A percentile compares a stretch with the other conserved stretches of the same genome.
phyloP scores from a whole-genome alignment of 768 basidiomycete genomes.

The Mycena galericulata region DNA sequence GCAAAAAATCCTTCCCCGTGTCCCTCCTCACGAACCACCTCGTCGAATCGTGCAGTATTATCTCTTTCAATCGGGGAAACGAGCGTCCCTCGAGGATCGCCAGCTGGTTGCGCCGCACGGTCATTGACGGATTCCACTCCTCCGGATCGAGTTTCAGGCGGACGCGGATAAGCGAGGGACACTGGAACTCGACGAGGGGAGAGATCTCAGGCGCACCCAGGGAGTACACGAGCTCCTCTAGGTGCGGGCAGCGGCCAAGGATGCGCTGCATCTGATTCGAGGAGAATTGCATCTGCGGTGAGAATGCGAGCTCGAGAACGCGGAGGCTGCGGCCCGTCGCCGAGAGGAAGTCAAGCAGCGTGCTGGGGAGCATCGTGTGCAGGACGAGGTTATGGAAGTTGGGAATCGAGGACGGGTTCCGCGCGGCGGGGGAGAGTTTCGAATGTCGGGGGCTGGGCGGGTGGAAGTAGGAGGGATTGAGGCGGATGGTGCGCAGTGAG shows the following conservation, averaged over 20 bases:
- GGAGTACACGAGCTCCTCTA: constrained; percentile 17
- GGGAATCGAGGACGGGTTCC: not conserved
- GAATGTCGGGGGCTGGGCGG: not conserved
- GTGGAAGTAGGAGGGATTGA: constrained; percentile 28
- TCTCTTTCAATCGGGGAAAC: constrained; percentile 7
- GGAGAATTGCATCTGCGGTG: constrained; percentile 19
- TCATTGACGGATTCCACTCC: constrained; percentile 4
- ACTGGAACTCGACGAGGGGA: not conserved
- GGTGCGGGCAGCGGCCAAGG: not conserved
- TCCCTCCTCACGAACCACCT: not conserved
- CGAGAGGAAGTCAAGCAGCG: not conserved
- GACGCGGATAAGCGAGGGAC: not conserved
- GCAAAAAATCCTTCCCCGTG: not conserved
- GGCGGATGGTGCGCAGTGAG: constrained; percentile 16
- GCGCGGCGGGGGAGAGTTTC: not conserved
- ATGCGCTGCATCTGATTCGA: constrained; percentile 2
- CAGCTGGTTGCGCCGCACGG: constrained; percentile 5
- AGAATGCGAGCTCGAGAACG: constrained; percentile 17
- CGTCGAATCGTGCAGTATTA: constrained; percentile 12
- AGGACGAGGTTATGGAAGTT: constrained; percentile 16
- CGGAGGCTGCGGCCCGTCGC: not conserved
- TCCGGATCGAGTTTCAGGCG: not conserved
- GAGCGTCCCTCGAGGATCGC: not conserved
- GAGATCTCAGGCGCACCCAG: constrained; percentile 17
- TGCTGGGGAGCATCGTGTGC: constrained; percentile 4